phyloP scores from a whole-genome alignment of 139 green algal genomes.

The Raphidocelis subcapitata region DNA sequence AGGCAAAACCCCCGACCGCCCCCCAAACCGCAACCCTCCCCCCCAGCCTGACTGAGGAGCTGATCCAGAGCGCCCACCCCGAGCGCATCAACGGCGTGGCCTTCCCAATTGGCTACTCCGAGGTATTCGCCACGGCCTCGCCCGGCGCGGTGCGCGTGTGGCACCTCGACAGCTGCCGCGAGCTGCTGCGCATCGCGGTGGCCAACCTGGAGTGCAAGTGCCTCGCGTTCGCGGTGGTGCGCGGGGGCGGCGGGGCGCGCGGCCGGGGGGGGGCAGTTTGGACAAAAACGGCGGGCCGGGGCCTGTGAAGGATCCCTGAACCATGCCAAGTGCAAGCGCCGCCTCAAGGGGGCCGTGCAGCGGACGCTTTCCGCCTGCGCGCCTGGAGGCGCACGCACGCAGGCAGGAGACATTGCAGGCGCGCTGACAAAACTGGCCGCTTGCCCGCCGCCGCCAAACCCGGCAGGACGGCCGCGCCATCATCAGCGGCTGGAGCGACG shows the following conservation, averaged over 20 bases:
- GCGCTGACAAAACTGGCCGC: no score
- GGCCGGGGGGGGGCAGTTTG: no score
- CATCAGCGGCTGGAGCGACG: slow-evolving; percentile 77
- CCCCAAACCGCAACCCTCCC: not conserved
- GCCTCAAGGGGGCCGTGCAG: no score
- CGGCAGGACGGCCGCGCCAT: slow-evolving; percentile 72
- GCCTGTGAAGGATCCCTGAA: no score
- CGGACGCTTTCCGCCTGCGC: no score
- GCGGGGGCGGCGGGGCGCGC: not conserved
- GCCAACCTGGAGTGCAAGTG: slow-evolving; percentile 81
- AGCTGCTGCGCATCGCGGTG: slow-evolving; percentile 79
- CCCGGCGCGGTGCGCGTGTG: slow-evolving; percentile 75
- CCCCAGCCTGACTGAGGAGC: slow-evolving; percentile 56
- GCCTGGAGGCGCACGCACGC: no score
- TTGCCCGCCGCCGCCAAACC: no score
- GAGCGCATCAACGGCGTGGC: slow-evolving; percentile 68
- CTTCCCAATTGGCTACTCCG: slow-evolving; percentile 66
- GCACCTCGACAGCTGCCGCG: slow-evolving; percentile 69
- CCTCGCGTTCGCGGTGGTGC: slow-evolving; percentile 63
- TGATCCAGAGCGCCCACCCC: slow-evolving; percentile 72
- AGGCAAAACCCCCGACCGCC: not conserved
- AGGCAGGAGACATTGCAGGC: no score
- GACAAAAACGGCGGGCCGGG: no score
- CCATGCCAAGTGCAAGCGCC: no score
- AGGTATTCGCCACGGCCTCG: slow-evolving; percentile 76